Evolutionary conservation across 2,329 filamentous ascomycete genomes (phyloP).

Genomic region (Chaetomiaceae sp.): DNA sequence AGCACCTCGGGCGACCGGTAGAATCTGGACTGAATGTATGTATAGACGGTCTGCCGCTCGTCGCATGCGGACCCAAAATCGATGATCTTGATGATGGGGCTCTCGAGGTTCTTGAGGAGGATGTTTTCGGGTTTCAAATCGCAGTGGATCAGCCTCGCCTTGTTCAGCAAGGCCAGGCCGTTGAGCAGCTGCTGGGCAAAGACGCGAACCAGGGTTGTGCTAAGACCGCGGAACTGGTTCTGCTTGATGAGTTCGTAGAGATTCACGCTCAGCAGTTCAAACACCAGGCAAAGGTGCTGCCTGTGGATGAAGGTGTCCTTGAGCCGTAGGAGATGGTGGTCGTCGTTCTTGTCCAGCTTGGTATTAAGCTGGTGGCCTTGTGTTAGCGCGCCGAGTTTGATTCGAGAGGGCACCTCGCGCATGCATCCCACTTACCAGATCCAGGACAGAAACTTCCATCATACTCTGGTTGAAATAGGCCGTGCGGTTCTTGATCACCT

Average conservation of each 20-base stretch:
- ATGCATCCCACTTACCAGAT: conserved; percentile 59
- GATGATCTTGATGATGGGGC: conserved; percentile 99
- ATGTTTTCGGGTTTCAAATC: conserved; percentile 99
- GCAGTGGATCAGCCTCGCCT: conserved; percentile 94
- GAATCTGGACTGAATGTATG: conserved; percentile 97
- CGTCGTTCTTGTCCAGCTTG: conserved; percentile 98
- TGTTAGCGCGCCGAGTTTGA: conserved; percentile 15
- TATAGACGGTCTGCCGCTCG: conserved; percentile 97
- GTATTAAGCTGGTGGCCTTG: conserved; percentile 71
- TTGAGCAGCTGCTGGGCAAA: conserved; percentile 97
- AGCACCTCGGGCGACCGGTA: conserved; percentile 96
- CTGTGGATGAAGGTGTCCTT: conserved; percentile 98
- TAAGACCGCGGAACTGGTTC: conserved; percentile 95
- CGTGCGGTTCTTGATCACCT: conserved; percentile 98
- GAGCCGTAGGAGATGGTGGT: conserved; percentile 88
- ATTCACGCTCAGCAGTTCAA: conserved; percentile 94
- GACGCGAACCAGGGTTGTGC: conserved; percentile 92
- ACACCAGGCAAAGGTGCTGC: conserved; percentile 93
- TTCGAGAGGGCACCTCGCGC: too few species aligned
- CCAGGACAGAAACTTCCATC: conserved; percentile 99
- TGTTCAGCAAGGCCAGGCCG: conserved; percentile 86
- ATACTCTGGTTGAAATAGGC: conserved; percentile 99
- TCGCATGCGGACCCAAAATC: conserved; percentile 98
- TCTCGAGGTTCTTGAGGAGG: conserved; percentile 93
- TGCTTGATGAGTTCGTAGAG: conserved; percentile 99